Conservation (phyloP, 1,139 yeast genomes). For the Candida tetrigidarum region DNA sequence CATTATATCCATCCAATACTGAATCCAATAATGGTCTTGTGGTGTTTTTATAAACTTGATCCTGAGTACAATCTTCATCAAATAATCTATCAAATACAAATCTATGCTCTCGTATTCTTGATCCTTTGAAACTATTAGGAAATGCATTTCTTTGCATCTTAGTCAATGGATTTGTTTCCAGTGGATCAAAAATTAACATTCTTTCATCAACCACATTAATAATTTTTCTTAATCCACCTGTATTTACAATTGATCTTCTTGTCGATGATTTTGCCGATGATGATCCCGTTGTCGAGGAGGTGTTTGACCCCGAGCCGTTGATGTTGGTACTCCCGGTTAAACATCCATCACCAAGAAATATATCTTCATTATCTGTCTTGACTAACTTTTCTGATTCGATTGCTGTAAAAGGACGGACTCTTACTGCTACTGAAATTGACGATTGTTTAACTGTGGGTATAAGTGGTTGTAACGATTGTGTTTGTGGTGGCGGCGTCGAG, state of each 20-base stretch:
- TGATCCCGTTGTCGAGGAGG: conserved; percentile 8
- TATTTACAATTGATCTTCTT: conserved; percentile 22
- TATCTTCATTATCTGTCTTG: conserved; percentile 33
- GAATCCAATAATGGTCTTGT: conserved; percentile 75
- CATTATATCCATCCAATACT: conserved; percentile 82
- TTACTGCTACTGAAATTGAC: conserved; percentile 75
- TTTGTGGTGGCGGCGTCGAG: not conserved
- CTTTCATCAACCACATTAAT: conserved; percentile 85
- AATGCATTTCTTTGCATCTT: conserved; percentile 63
- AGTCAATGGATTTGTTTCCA: conserved; percentile 70
- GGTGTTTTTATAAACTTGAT: conserved; percentile 67
- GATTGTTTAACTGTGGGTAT: conserved; percentile 45
- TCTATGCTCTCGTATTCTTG: conserved; percentile 70
- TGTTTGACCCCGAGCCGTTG: no score
- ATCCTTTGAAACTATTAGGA: conserved; percentile 33
- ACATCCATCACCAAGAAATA: conserved; percentile 65
- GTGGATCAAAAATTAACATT: conserved; percentile 91
- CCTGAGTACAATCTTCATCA: conserved; percentile 65
- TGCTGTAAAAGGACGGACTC: conserved; percentile 84
- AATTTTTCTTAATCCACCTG: conserved; percentile 68
- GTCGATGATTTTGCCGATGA: conserved; percentile 4
- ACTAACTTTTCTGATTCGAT: conserved; percentile 55
- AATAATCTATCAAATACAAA: conserved; percentile 84
- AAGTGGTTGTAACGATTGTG: no score
- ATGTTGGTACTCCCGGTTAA: conserved; percentile 24